Evolutionary conservation across 2,329 filamentous ascomycete genomes (phyloP).

Genomic region (Hymenoscyphus repandus): DNA sequence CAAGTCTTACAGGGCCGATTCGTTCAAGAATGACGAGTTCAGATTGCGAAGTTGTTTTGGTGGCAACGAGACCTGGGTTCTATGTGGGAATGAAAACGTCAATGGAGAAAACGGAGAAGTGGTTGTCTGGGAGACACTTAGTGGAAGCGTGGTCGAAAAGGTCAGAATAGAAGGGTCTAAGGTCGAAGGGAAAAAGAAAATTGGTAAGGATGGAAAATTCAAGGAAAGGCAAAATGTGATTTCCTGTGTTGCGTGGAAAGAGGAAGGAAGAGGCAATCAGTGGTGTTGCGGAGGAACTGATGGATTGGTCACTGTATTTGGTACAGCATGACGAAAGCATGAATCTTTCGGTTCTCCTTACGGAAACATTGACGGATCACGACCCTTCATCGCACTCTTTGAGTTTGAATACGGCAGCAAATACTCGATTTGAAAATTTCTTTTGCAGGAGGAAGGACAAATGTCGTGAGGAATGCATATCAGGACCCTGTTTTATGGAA

Average conservation of each 20-base stretch:
- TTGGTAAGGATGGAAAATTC: slow-evolving; percentile 56
- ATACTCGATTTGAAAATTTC: too few species aligned
- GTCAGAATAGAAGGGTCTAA: slow-evolving; percentile 41
- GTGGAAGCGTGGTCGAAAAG: slow-evolving; percentile 60
- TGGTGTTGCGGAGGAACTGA: slow-evolving; percentile 62
- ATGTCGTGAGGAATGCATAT: too few species aligned
- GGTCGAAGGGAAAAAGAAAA: slow-evolving; percentile 39
- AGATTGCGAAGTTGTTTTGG: slow-evolving; percentile 50
- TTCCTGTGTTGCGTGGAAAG: slow-evolving; percentile 59
- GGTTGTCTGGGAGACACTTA: slow-evolving; percentile 82
- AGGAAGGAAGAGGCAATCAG: slow-evolving; percentile 57
- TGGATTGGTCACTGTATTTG: slow-evolving; percentile 60
- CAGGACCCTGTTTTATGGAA: too few species aligned
- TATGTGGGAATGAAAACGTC: slow-evolving; percentile 69
- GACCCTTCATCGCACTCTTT: neutral
- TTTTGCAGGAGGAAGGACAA: too few species aligned
- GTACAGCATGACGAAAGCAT: slow-evolving; percentile 20
- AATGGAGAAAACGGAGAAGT: slow-evolving; percentile 24
- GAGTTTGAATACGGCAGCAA: too few species aligned
- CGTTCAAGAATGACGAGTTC: slow-evolving; percentile 35
- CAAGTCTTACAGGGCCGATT: slow-evolving; percentile 59
- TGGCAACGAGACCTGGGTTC: slow-evolving; percentile 67
- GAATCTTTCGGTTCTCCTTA: neutral
- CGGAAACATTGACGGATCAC: neutral
- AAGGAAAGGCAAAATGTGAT: slow-evolving; percentile 55